phyloP scores from a whole-genome alignment of 495 filamentous ascomycete species.

The Glutinoglossum americanum region DNA sequence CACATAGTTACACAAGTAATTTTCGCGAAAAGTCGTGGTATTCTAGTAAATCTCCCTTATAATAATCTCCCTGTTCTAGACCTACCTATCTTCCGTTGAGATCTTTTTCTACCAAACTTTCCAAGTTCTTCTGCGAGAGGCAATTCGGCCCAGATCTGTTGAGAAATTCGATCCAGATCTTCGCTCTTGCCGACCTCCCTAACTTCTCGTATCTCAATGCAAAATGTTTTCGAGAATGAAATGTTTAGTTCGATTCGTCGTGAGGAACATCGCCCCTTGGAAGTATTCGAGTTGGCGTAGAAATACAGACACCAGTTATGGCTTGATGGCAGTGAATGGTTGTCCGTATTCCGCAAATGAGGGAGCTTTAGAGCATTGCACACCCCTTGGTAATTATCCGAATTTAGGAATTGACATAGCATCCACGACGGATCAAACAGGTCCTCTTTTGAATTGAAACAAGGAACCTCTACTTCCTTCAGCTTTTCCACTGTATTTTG shows the following conservation, averaged over 20 bases:
- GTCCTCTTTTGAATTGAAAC: neutral
- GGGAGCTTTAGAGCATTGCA: neutral
- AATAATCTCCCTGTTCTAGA: neutral
- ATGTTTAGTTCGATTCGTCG: too few relatives aligned
- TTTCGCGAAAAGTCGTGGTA: too few relatives aligned
- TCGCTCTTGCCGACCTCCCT: neutral
- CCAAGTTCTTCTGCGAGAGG: neutral
- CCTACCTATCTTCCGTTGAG: neutral
- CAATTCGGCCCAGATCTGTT: neutral
- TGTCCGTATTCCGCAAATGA: neutral
- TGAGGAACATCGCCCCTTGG: too few relatives aligned
- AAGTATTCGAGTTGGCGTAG: too few relatives aligned
- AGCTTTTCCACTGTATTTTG: neutral
- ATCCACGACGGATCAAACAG: neutral
- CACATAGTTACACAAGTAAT: too few relatives aligned
- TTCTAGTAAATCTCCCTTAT: too few relatives aligned
- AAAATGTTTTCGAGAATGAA: too few relatives aligned
- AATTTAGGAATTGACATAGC: neutral
- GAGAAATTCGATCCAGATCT: neutral
- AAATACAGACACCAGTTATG: too few relatives aligned
- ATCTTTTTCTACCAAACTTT: neutral
- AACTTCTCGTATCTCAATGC: slow-evolving; percentile 16
- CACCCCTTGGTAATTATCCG: neutral
- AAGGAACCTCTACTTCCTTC: neutral
- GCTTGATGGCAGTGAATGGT: neutral